Evolutionary conservation across 1,284 basidiomycete genomes (phyloP).

Genomic region (Trametes pubescens): DNA sequence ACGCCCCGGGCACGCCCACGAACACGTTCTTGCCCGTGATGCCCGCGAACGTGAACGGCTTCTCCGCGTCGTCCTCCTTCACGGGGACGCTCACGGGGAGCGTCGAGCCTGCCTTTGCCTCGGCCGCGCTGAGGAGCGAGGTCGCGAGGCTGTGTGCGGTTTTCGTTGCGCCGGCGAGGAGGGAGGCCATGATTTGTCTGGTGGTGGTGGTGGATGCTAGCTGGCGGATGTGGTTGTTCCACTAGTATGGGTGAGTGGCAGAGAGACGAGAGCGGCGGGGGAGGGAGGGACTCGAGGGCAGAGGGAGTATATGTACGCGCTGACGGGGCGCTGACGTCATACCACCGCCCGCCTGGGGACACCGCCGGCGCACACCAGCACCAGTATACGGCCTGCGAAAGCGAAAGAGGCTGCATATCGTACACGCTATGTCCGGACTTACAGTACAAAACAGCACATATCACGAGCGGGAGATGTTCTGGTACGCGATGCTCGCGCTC

Average conservation of each 20-base stretch:
- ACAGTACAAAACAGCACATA: background rate
- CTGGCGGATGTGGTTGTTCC: no score
- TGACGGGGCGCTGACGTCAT: constrained; percentile 29
- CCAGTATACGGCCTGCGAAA: no score
- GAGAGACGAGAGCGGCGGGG: background rate
- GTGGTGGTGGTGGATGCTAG: background rate
- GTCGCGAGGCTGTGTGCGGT: constrained; percentile 64
- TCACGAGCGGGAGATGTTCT: constrained; percentile 75
- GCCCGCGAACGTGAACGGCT: constrained; percentile 54
- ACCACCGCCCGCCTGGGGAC: background rate
- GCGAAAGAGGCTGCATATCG: background rate
- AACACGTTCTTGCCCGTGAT: constrained; percentile 76
- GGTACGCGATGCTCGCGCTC: constrained; percentile 73
- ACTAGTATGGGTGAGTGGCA: background rate
- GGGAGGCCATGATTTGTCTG: constrained; percentile 49
- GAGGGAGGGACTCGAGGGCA: background rate
- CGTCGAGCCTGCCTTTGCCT: constrained; percentile 54
- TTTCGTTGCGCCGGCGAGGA: constrained; percentile 54
- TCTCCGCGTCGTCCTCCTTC: constrained; percentile 63
- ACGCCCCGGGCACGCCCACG: constrained; percentile 71
- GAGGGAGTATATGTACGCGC: constrained; percentile 15
- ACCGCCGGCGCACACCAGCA: no score
- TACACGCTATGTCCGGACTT: background rate
- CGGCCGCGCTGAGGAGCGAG: constrained; percentile 54
- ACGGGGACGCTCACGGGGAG: constrained; percentile 55